Base-by-base conservation (phyloP, 768 basidiomycete species). In the Cyclocybe cylindracea region DNA sequence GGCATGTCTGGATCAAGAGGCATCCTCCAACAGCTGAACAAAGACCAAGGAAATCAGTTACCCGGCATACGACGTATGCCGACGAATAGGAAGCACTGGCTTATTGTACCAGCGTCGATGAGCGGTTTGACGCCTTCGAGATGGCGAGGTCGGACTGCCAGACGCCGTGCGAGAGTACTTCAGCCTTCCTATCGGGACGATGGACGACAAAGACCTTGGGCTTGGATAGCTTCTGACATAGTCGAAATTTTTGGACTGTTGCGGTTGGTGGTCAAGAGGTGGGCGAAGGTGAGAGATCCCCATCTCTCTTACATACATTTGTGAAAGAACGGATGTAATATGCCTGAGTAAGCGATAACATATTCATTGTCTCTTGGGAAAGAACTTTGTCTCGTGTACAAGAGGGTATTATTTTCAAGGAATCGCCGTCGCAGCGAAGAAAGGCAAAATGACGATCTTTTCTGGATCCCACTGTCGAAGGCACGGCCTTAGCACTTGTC, bases 161-260 rank as follows among this genome's bases (percentile, higher is more conserved):
- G 66, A 19, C 86, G 75, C 18, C 78, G 72, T 16, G 72, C 72
- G 38, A 79, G 74, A 2, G 79, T 76, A 2, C 74, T 46, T 75
- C 71, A 51, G 84, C 81, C 8, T 75, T 77, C 55, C 72, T 76
- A 61, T 88, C 86, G 4, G 85, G 85, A 1, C 84, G 83, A 56
- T 79, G 86, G 18, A 87, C 80, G 46, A 84, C 50, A 47, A 62
- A 66, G 29, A 48, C 55, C 33, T 63, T 63, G 16, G 48, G 52
- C 34, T 46, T 34, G 58, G 43, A 5, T 32, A 14, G 39, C 11
- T 31, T 45, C 37, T 33, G 37, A 10, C 14, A 45, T 13, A 39
- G 50, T 54, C 10, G 5, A n/a, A 19, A 19, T 18, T 10, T 18
- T 39, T 36, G 24, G 38, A 10, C 35, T 32, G 46, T 31, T 13